phyloP scores from a whole-genome alignment of 1,284 basidiomycete species.

The Cyathus pygmaeus region DNA sequence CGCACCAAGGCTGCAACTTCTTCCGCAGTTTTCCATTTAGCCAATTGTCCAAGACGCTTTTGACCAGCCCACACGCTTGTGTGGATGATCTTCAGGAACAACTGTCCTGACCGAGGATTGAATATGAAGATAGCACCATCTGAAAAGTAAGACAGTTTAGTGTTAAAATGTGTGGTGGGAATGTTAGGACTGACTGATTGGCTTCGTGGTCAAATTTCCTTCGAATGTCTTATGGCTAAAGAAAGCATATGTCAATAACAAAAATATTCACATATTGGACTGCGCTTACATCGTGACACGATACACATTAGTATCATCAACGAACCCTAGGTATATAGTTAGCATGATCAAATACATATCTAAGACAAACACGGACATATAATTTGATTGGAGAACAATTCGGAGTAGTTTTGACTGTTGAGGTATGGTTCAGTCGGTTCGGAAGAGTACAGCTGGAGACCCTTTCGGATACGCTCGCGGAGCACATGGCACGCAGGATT shows the following conservation, averaged over 20 bases:
- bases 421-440: conserved; percentile 99
- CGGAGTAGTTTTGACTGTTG: conserved; percentile 97
- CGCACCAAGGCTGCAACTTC: conserved; percentile 98
- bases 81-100: conserved; percentile 99
- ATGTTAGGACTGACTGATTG: conserved; percentile 80
- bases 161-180: conserved; percentile 2
- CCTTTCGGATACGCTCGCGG: conserved; percentile 98
- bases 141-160: conserved; percentile 32
- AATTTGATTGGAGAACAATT: conserved; percentile 99
- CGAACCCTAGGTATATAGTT: conserved; percentile 74
- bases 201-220: conserved; percentile 99
- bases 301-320: conserved; percentile 99
- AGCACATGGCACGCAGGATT: conserved; percentile 98
- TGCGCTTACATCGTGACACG: conserved; percentile 96
- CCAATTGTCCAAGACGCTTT: conserved; percentile 98
- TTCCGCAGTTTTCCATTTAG: conserved; percentile 99
- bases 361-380: conserved; percentile 76
- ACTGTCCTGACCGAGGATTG: conserved; percentile 97
- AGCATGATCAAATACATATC: conserved; percentile 7
- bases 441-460: conserved; percentile 97
- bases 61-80: conserved; percentile 99
- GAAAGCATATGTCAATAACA: conserved; percentile 2
- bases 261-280: neutral
- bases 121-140: conserved; percentile 99
- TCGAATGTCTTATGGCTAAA: conserved; percentile 96